Conservation (phyloP, 2,329 filamentous ascomycete species). For the Paecilomyces sp. region DNA sequence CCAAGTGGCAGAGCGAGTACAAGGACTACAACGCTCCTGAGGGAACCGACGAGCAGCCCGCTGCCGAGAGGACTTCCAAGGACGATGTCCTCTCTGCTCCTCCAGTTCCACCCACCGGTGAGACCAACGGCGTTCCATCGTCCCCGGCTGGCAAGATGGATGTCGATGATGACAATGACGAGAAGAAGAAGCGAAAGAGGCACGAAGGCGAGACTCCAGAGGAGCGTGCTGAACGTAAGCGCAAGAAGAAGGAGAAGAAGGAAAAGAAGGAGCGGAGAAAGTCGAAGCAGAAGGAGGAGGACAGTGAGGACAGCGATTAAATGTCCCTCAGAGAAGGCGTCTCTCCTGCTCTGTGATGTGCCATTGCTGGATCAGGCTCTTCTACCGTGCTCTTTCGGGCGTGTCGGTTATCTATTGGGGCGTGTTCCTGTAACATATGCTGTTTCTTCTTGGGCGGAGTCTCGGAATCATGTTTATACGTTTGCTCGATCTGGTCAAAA, state of each 20-base stretch:
- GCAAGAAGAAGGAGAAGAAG: constrained; percentile 49
- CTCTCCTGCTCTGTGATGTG: constrained; percentile 7
- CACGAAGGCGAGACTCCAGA: constrained; percentile 50
- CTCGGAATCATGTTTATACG: constrained; percentile 23
- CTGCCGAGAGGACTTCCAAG: constrained; percentile 36
- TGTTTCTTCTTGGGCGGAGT: constrained; percentile 27
- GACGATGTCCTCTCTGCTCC: constrained; percentile 25
- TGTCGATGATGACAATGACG: constrained; percentile 38
- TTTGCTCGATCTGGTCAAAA: constrained; percentile 10
- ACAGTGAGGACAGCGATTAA: constrained; percentile 49
- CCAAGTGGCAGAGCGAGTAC: constrained; percentile 89
- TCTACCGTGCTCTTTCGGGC: constrained; percentile 1
- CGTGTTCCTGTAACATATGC: constrained; percentile 35
- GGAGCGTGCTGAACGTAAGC: constrained; percentile 43
- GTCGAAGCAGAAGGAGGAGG: constrained; percentile 72
- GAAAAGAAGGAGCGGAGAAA: constrained; percentile 65
- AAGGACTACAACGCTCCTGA: constrained; percentile 70
- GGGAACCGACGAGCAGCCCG: constrained; percentile 38
- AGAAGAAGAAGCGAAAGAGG: constrained; percentile 48
- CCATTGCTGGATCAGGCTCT: constrained; percentile 2
- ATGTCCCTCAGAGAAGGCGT: constrained; percentile 17
- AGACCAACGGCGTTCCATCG: constrained; percentile 19
- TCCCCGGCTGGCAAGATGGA: constrained; percentile 33
- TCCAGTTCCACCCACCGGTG: constrained; percentile 9
- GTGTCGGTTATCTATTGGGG: constrained; percentile 9